Percentiles rank a stretch among this genome's conserved stretches.
Conservation (phyloP, 768 basidiomycete genomes). For the Suillus paluster region DNA sequence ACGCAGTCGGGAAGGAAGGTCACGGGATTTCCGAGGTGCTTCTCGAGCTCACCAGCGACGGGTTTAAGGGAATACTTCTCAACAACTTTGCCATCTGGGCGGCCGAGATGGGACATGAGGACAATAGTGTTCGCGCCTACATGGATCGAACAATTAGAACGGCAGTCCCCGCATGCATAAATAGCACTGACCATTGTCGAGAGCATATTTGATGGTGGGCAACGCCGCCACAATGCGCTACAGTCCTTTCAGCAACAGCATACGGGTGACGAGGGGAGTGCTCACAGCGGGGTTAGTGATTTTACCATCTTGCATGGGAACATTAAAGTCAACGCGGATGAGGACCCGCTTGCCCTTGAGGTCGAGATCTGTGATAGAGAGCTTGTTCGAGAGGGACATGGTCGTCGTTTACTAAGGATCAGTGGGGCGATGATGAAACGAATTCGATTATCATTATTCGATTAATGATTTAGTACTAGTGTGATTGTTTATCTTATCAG, state of each 20-base stretch:
- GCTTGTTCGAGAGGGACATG: constrained; percentile 96
- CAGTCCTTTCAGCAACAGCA: constrained; percentile 17
- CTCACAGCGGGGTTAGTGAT: constrained; percentile 97
- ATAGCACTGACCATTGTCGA: constrained; percentile 68
- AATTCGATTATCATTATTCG: constrained; percentile 14
- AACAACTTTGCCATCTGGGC: constrained; percentile 91
- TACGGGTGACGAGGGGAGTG: constrained; percentile 21
- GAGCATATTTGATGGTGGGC: constrained; percentile 92
- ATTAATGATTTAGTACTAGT: constrained; percentile 12
- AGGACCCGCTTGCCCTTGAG: constrained; percentile 89
- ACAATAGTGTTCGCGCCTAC: constrained; percentile 81
- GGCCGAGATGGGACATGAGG: constrained; percentile 98
- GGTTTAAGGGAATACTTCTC: constrained; percentile 91
- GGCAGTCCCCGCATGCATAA: neutral
- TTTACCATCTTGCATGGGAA: constrained; percentile 86
- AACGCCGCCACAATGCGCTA: constrained; percentile 97
- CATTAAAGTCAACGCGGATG: constrained; percentile 96
- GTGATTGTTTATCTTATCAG: constrained; percentile 18
- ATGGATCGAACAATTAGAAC: neutral
- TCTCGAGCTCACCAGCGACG: constrained; percentile 79
- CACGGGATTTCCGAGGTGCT: constrained; percentile 72
- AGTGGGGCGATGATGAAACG: constrained; percentile 18
- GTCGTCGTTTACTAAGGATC: constrained; percentile 33
- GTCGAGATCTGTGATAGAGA: constrained; percentile 89
- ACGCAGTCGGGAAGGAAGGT: constrained; percentile 86